Conservation (phyloP, 148 eudicot species). For the Nepenthes gracilis region DNA sequence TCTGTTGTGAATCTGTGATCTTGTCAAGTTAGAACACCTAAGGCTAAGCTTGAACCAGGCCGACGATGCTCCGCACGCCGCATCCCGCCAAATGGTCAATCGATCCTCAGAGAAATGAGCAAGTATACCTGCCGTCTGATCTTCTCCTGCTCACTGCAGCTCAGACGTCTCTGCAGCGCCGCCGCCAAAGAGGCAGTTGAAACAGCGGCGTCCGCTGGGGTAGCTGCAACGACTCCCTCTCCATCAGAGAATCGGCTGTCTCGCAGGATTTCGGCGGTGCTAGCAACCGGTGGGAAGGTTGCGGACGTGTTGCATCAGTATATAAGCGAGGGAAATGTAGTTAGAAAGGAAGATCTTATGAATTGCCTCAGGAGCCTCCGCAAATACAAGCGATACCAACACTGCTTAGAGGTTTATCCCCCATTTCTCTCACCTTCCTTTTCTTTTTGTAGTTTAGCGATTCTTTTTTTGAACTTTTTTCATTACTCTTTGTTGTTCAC, state of each 20-base stretch:
- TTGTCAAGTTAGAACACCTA: too few relatives aligned
- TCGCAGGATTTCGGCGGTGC: conserved; percentile 28
- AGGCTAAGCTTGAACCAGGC: too few relatives aligned
- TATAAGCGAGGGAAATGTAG: conserved; percentile 25
- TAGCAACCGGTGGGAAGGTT: conserved; percentile 16
- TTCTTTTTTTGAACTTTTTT: too few relatives aligned
- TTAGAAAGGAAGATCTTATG: conserved; percentile 16
- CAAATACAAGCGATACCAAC: conserved; percentile 14
- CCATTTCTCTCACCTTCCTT: background rate
- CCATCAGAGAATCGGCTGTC: conserved; percentile 13
- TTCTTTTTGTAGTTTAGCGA: too few relatives aligned
- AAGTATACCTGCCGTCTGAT: too few relatives aligned
- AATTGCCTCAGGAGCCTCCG: conserved; percentile 40
- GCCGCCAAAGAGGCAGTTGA: background rate
- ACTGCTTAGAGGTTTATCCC: conserved; percentile 45
- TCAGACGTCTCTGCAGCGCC: conserved; percentile 19
- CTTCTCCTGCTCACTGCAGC: background rate
- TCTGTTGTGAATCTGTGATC: too few relatives aligned
- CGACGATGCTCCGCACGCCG: too few relatives aligned
- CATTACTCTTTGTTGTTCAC: too few relatives aligned
- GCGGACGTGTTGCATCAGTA: conserved; percentile 27
- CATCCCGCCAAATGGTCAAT: too few relatives aligned
- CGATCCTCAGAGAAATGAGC: too few relatives aligned
- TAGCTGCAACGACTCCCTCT: background rate
- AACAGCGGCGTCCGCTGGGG: background rate